Conservation (phyloP, 2,329 filamentous ascomycete genomes). For the Clarireedia monteithiana region DNA sequence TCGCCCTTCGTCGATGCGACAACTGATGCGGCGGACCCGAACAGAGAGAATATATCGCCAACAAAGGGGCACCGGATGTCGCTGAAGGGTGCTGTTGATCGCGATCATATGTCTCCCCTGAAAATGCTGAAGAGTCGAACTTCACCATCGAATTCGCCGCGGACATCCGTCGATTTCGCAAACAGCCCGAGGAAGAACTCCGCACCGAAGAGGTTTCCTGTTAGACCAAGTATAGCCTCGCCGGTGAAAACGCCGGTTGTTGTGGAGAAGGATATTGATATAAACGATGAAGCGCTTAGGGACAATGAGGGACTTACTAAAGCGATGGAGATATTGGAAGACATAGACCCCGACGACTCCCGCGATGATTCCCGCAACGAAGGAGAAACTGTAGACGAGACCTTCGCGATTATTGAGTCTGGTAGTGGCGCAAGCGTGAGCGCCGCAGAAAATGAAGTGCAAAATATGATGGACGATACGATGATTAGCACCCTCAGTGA, state of each 20-base stretch:
- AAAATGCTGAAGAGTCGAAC: constrained; percentile 27
- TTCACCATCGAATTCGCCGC: constrained; percentile 17
- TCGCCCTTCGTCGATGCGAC: constrained; percentile 23
- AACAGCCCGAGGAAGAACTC: constrained; percentile 41
- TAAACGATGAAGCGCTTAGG: constrained; percentile 43
- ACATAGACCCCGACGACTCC: constrained; percentile 30
- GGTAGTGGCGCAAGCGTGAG: constrained; percentile 30
- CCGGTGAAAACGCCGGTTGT: constrained; percentile 27
- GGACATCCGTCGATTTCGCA: constrained; percentile 13
- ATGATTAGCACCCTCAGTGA: constrained; percentile 51
- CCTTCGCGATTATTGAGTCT: constrained; percentile 24
- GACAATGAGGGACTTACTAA: constrained; percentile 49
- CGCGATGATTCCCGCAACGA: constrained; percentile 18
- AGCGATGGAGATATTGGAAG: constrained; percentile 57
- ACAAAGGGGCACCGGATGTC: constrained; percentile 18
- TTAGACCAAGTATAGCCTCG: constrained; percentile 38
- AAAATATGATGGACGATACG: constrained; percentile 29
- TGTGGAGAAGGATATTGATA: constrained; percentile 19
- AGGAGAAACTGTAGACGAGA: constrained; percentile 21
- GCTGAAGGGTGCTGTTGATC: constrained; percentile 21
- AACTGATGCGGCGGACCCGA: constrained; percentile 15
- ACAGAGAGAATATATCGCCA: constrained; percentile 25
- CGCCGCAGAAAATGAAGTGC: constrained; percentile 7
- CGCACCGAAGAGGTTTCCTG: constrained; percentile 51
- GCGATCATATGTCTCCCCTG: constrained; percentile 20